Base-by-base conservation (phyloP, 768 basidiomycete species). In the Trametes maxima region DNA sequence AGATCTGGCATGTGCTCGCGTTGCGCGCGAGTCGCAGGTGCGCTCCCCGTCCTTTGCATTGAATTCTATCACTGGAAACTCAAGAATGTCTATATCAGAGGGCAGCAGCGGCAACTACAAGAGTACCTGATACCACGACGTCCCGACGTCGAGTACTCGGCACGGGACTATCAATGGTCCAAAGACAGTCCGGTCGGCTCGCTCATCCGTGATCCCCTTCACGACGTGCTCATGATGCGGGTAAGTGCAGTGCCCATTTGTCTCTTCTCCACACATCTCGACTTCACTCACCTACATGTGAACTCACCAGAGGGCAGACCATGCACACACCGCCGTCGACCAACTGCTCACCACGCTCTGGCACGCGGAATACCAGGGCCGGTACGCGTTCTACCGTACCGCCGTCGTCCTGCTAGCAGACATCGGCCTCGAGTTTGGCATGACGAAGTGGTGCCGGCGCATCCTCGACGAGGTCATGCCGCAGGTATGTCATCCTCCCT, bases 381-480 rank as follows among this genome's bases (percentile, higher is more conserved):
- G 87, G 57, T 82, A 86, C 67, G 79, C 80, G 16, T 71, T 85
- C 22, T 90, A 94, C 68, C 80, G 92, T 57, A 83, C 85, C 3
- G 87, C 84, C 0, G 79, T 89, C 35, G 80, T 89, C 60, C 70
- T 93, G 35, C 80, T 94, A 19, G 92, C 93, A 1, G 93, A 95
- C 67, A 74, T 91, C 62, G 85, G 86, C 8, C 74, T 94, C 19
- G 90, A 93, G 67, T 88, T 90, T 69, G 88, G 86, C 16, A 85
- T 93, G 82, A 82, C 87, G 14, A 82, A 83, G 67, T 80, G 84
- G 60, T 86, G 85, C 58, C 78, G 76, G 64, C 80, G 79, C 59
- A 79, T 93, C 51, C 66, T 95, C 47, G 87, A 92, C 49, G 91
- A 90, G 60, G 84, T 93, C 47, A 82, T 94, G 79, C 92, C 92